These are phyloP conservation scores for Pisolithus thermaeus DNA, from an alignment of 1,284 basidiomycete species.

Conservation along the genomic window DNA sequence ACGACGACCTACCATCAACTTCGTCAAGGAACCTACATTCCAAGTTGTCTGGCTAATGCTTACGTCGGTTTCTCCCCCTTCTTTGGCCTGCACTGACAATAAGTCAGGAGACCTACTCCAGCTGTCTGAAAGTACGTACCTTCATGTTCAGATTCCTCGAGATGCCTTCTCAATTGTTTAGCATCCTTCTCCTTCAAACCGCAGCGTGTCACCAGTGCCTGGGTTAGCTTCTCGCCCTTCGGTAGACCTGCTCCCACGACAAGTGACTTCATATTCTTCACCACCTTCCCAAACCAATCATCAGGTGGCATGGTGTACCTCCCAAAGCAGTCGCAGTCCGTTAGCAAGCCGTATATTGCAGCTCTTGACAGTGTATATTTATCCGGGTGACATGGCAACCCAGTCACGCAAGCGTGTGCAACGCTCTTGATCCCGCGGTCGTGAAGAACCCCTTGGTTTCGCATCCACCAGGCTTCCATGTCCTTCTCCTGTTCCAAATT, in stretches of 20 bases:
- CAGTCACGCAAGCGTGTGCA: conserved; percentile 34
- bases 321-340: background rate
- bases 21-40: too few relatives aligned
- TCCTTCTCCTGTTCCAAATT: conserved; percentile 29
- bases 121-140: background rate
- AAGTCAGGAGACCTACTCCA: too few relatives aligned
- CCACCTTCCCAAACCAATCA: background rate
- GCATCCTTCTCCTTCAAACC: background rate
- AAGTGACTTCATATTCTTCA: background rate
- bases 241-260: background rate
- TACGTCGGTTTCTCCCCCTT: too few relatives aligned
- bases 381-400: conserved; percentile 5
- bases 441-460: conserved; percentile 16
- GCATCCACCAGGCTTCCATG: conserved; percentile 29
- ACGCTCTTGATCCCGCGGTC: conserved; percentile 20
- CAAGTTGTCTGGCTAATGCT: too few relatives aligned
- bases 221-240: background rate
- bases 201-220: background rate
- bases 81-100: too few relatives aligned
- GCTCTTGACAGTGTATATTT: background rate
- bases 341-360: background rate
- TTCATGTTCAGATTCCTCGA: background rate
- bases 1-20: too few relatives aligned
- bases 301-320: background rate
- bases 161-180: background rate